These are phyloP conservation scores for Cryptococcus sp. DNA, from an alignment of 1,284 basidiomycete species.

Conservation along the genomic window DNA sequence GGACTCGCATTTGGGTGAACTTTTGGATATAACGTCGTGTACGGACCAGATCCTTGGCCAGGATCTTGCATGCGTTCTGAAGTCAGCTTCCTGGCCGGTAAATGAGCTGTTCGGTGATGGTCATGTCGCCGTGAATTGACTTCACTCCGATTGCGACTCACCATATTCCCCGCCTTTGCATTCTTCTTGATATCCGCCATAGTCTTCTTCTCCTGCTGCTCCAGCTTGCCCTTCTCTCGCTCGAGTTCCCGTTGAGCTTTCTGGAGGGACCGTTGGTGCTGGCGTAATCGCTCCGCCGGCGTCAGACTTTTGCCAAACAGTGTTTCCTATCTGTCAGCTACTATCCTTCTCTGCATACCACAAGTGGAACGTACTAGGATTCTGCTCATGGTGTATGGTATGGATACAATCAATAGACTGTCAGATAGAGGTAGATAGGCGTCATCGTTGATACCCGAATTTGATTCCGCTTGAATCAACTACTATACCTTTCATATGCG, in stretches of 20 bases:
- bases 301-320: slow-evolving; percentile 91
- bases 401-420: no score
- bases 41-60: slow-evolving; percentile 97
- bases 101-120: not conserved
- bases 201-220: slow-evolving; percentile 91
- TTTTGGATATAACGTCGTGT: slow-evolving; percentile 95
- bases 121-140: not conserved
- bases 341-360: no score
- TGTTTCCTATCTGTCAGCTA: slow-evolving; percentile 63
- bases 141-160: slow-evolving; percentile 47
- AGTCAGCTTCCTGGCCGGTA: not conserved
- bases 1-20: slow-evolving; percentile 98
- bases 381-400: not conserved
- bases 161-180: slow-evolving; percentile 93
- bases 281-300: slow-evolving; percentile 90
- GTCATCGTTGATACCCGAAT: no score
- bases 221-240: slow-evolving; percentile 88
- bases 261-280: slow-evolving; percentile 90
- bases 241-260: slow-evolving; percentile 97
- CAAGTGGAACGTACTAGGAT: not conserved
- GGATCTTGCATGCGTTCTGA: slow-evolving; percentile 96
- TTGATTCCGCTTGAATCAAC: no score
- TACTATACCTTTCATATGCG: no score
- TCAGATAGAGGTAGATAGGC: no score
- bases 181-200: slow-evolving; percentile 93